phyloP scores from a whole-genome alignment of 2,329 filamentous ascomycete genomes.

The Diaporthe batatas region DNA sequence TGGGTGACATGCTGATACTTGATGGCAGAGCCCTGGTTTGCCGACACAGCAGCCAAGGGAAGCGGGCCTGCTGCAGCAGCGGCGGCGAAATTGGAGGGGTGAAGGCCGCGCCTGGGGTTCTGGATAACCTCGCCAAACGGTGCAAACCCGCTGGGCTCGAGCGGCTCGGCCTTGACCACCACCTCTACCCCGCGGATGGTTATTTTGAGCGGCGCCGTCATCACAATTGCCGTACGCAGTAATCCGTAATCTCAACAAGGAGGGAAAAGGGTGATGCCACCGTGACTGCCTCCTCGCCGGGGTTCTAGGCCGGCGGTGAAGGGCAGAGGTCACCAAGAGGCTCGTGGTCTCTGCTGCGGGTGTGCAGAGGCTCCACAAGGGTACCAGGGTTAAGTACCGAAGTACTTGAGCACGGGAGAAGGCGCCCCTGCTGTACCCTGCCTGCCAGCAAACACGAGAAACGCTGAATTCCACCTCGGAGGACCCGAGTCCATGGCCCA shows the following conservation, averaged over 20 bases:
- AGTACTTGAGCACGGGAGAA: too few relatives aligned
- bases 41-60: conserved; percentile 66
- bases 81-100: conserved; percentile 58
- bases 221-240: background rate
- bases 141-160: conserved; percentile 78
- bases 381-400: too few relatives aligned
- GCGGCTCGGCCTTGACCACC: conserved; percentile 71
- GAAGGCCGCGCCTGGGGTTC: conserved; percentile 74
- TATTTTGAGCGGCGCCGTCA: conserved; percentile 43
- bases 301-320: conserved; percentile 16
- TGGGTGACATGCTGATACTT: conserved; percentile 88
- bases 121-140: conserved; percentile 87
- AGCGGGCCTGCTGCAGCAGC: conserved; percentile 45
- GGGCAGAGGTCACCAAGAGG: conserved; percentile 8
- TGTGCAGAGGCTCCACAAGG: conserved; percentile 9
- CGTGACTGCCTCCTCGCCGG: background rate
- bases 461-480: conserved; percentile 17
- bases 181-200: conserved; percentile 62
- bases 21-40: conserved; percentile 90
- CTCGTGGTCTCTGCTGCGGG: background rate
- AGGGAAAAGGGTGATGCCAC: background rate
- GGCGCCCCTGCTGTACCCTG: too few relatives aligned
- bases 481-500: conserved; percentile 28
- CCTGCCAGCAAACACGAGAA: conserved; percentile 27
- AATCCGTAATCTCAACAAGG: too few relatives aligned